phyloP scores from a whole-genome alignment of 78 protist species.

The Capsaspora owczarzaki region DNA sequence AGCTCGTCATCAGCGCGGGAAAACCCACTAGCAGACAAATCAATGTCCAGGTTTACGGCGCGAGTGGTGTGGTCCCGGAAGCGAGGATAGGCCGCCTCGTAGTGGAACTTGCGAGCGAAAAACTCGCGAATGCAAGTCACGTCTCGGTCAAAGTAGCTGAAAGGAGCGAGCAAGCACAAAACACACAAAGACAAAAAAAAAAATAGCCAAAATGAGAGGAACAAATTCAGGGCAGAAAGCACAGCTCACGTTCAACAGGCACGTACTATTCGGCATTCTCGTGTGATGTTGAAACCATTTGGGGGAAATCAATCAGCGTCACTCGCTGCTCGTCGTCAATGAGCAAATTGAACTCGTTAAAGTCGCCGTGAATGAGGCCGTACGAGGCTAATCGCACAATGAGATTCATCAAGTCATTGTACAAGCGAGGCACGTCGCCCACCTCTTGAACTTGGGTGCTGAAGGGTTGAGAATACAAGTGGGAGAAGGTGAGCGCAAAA shows the following conservation, averaged over 20 bases:
- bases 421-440: conserved; percentile 59
- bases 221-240: not conserved
- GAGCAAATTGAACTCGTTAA: conserved; percentile 95
- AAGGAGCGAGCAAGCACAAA: not conserved
- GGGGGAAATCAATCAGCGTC: conserved; percentile 96
- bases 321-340: conserved; percentile 44
- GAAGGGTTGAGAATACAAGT: not conserved
- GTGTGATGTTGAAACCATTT: conserved; percentile 92
- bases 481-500: not conserved
- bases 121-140: conserved; percentile 68
- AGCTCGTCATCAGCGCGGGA: not conserved
- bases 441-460: conserved; percentile 38
- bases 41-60: conserved; percentile 1
- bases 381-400: conserved; percentile 55
- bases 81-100: not conserved
- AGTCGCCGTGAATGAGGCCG: conserved; percentile 98
- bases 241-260: not conserved
- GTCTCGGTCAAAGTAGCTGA: conserved; percentile 79
- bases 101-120: conserved; percentile 58
- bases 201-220: not conserved
- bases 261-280: conserved; percentile 66
- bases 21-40: not conserved
- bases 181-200: not conserved
- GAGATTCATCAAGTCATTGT: conserved; percentile 58
- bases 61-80: not conserved